Percentiles rank a stretch among this genome's conserved stretches.
These are phyloP conservation scores for Colletotrichum ledebouriae DNA, from an alignment of 2,329 filamentous ascomycete genomes.

Conservation along the genomic window DNA sequence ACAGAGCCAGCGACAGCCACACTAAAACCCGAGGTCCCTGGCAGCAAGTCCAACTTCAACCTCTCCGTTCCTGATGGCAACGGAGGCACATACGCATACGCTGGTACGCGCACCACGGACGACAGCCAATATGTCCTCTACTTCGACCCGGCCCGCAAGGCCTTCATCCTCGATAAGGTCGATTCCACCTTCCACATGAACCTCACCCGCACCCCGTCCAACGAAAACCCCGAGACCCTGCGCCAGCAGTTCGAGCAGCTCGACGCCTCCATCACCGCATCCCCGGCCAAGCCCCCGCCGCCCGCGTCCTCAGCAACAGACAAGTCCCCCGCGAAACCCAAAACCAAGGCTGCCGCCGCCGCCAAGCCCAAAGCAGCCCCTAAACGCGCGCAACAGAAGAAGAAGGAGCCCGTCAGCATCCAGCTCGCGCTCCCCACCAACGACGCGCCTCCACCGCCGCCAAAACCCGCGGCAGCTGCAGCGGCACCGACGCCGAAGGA, in stretches of 20 bases:
- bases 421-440: conserved; percentile 53
- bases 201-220: conserved; percentile 76
- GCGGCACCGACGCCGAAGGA: conserved; percentile 41
- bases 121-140: conserved; percentile 76
- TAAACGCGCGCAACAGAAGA: conserved; percentile 52
- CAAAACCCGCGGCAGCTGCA: conserved; percentile 19
- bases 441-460: conserved; percentile 43
- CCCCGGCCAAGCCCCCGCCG: conserved; percentile 45
- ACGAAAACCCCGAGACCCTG: conserved; percentile 73
- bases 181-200: conserved; percentile 92
- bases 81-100: conserved; percentile 68
- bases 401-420: conserved; percentile 54
- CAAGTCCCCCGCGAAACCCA: conserved; percentile 44
- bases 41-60: conserved; percentile 67
- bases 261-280: conserved; percentile 50
- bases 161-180: conserved; percentile 85
- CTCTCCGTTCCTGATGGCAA: conserved; percentile 67
- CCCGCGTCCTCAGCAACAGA: conserved; percentile 35
- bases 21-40: conserved; percentile 63
- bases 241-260: conserved; percentile 78
- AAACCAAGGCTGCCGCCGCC: conserved; percentile 39
- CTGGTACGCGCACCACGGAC: conserved; percentile 69
- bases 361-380: conserved; percentile 42
- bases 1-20: conserved; percentile 63
- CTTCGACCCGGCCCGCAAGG: conserved; percentile 80